Percentiles rank a stretch among this genome's conserved stretches.
Conservation (phyloP, 2,329 filamentous ascomycete genomes). For the Fusarium siculi region DNA sequence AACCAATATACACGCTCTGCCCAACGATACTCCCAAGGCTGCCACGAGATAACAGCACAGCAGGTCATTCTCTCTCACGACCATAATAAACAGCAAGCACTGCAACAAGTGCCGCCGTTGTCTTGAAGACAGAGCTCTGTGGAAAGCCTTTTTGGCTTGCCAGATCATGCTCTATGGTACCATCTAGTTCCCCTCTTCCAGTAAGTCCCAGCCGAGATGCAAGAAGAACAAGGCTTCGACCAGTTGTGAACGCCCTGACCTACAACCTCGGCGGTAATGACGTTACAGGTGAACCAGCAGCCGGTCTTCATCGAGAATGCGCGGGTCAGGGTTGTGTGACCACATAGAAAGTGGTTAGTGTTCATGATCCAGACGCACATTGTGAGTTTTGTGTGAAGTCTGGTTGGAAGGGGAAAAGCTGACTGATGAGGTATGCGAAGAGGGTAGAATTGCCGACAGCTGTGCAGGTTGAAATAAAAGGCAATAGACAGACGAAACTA, state of each 20-base stretch:
- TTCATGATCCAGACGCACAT: slow-evolving; percentile 2
- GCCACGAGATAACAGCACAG: background rate
- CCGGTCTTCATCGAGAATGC: background rate
- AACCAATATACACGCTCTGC: accelerated
- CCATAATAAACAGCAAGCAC: accelerated
- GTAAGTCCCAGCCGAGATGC: background rate
- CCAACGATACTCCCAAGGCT: background rate
- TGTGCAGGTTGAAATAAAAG: background rate
- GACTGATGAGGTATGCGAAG: too few relatives aligned
- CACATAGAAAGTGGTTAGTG: background rate
- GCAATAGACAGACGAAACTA: too few relatives aligned
- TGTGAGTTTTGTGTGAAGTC: accelerated
- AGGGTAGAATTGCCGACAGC: accelerated
- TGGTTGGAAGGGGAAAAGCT: accelerated
- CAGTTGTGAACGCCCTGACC: background rate
- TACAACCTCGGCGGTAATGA: background rate
- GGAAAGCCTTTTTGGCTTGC: accelerated
- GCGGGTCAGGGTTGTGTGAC: background rate
- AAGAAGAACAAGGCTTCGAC: background rate
- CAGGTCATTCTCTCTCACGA: accelerated
- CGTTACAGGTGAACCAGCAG: slow-evolving; percentile 1
- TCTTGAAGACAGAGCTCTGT: accelerated
- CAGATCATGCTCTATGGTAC: background rate
- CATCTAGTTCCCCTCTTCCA: background rate
- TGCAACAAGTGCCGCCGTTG: accelerated